phyloP scores from a whole-genome alignment of 2,329 filamentous ascomycete genomes.

The Phyllosticta paracitricarpa region DNA sequence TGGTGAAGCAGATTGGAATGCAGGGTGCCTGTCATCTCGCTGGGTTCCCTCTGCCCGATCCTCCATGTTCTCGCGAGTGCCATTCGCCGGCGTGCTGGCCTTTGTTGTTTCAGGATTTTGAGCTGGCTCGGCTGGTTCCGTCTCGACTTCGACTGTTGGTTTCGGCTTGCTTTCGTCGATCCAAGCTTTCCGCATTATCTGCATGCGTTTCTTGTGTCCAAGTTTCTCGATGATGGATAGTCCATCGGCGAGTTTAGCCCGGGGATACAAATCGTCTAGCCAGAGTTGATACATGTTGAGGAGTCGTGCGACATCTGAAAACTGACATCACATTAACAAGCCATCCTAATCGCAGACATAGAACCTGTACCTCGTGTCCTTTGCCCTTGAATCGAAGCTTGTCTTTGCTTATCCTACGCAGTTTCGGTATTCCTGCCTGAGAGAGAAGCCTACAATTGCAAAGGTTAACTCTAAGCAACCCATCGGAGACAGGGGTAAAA shows the following conservation, averaged over 20 bases:
- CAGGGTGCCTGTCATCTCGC: not conserved
- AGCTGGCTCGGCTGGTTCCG: not conserved
- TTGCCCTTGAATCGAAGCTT: slow-evolving; percentile 79
- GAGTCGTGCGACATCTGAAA: slow-evolving; percentile 70
- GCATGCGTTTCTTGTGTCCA: slow-evolving; percentile 73
- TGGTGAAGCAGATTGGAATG: not conserved
- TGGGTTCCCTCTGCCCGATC: slow-evolving; percentile 10
- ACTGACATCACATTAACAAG: slow-evolving; percentile 40
- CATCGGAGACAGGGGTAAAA: not conserved
- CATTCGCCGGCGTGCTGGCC: slow-evolving; percentile 6
- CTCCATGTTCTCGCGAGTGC: slow-evolving; percentile 3
- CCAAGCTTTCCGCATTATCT: slow-evolving; percentile 67
- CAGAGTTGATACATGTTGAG: slow-evolving; percentile 90
- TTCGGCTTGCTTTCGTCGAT: slow-evolving; percentile 64
- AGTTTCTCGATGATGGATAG: slow-evolving; percentile 85
- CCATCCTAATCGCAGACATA: slow-evolving; percentile 1
- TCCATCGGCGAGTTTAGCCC: slow-evolving; percentile 86
- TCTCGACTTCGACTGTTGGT: slow-evolving; percentile 5
- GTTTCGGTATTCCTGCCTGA: slow-evolving; percentile 68
- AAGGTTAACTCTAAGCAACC: not conserved
- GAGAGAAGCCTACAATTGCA: slow-evolving; percentile 59
- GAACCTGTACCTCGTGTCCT: slow-evolving; percentile 64
- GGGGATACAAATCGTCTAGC: slow-evolving; percentile 92
- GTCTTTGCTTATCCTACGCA: slow-evolving; percentile 60
- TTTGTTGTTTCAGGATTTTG: slow-evolving; percentile 12